Conservation (phyloP, 305 asterid species). For the Rubia occidens region DNA sequence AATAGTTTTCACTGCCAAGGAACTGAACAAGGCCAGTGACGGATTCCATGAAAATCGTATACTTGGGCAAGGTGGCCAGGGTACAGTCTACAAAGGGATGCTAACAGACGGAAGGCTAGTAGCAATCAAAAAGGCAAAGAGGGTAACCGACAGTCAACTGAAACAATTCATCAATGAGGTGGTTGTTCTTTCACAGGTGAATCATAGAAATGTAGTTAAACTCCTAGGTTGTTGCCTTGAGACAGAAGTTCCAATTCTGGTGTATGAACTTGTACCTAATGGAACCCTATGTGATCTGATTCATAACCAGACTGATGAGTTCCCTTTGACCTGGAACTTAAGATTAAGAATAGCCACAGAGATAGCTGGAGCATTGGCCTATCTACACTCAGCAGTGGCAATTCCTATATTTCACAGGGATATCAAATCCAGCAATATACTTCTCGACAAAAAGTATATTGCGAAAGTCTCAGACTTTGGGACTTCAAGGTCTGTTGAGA, state of each 20-base stretch:
- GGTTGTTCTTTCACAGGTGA: conserved; percentile 12
- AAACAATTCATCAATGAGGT: conserved; percentile 13
- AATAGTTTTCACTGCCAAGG: conserved; percentile 3
- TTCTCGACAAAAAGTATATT: conserved; percentile 10
- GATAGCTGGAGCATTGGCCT: conserved; percentile 12
- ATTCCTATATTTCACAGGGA: conserved; percentile 15
- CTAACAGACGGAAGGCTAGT: conserved; percentile 11
- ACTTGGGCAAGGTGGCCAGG: conserved; percentile 12
- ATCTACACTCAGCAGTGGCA: conserved; percentile 11
- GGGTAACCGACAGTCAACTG: not conserved
- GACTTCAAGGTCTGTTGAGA: conserved; percentile 2
- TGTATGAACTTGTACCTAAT: not conserved
- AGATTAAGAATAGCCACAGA: conserved; percentile 17
- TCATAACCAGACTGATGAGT: conserved; percentile 5
- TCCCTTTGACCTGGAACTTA: conserved; percentile 13
- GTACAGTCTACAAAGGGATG: conserved; percentile 11
- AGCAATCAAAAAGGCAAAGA: conserved; percentile 13
- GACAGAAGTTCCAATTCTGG: conserved; percentile 1
- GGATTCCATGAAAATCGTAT: conserved; percentile 5
- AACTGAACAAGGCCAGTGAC: conserved; percentile 10
- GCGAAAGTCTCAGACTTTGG: conserved; percentile 16
- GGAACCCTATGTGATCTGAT: conserved; percentile 2
- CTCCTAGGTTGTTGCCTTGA: conserved; percentile 6
- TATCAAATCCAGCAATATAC: conserved; percentile 14
- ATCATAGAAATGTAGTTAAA: conserved; percentile 10